Evolutionary conservation across 345 rosid species (phyloP).

Genomic region (Excoecaria agallocha): DNA sequence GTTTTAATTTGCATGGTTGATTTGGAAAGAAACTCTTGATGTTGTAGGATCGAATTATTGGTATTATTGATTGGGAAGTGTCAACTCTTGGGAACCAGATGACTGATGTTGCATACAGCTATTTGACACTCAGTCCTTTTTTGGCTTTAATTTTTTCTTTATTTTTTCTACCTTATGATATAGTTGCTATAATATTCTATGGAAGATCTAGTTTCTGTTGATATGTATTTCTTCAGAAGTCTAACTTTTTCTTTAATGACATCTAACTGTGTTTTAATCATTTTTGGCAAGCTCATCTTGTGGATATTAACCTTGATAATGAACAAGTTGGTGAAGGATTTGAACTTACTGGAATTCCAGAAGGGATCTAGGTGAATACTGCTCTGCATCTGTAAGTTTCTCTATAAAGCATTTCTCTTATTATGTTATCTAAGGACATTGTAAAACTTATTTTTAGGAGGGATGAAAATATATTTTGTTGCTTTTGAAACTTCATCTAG

Average conservation of each 20-base stretch:
- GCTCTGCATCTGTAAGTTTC: constrained; percentile 66
- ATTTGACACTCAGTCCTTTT: constrained; percentile 57
- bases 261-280: constrained; percentile 4
- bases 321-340: constrained; percentile 47
- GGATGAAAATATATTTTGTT: neutral
- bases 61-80: constrained; percentile 93
- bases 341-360: constrained; percentile 67
- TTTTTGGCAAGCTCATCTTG: constrained; percentile 59
- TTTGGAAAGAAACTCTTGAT: constrained; percentile 1
- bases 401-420: neutral
- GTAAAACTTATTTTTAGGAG: neutral
- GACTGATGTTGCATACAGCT: constrained; percentile 85
- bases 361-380: constrained; percentile 82
- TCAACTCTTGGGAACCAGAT: constrained; percentile 97
- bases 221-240: neutral
- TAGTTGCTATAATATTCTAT: constrained; percentile 2
- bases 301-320: constrained; percentile 33
- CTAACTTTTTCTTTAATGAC: neutral
- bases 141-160: constrained; percentile 7
- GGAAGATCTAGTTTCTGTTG: constrained; percentile 6
- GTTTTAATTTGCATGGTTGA: neutral
- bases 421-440: neutral
- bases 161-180: neutral
- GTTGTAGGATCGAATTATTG: constrained; percentile 85
- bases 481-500: neutral